A percentile compares a stretch with the other conserved stretches of the same genome.
Evolutionary conservation across 2,329 filamentous ascomycete genomes (phyloP).

Genomic region (Sporothrix humicola): DNA sequence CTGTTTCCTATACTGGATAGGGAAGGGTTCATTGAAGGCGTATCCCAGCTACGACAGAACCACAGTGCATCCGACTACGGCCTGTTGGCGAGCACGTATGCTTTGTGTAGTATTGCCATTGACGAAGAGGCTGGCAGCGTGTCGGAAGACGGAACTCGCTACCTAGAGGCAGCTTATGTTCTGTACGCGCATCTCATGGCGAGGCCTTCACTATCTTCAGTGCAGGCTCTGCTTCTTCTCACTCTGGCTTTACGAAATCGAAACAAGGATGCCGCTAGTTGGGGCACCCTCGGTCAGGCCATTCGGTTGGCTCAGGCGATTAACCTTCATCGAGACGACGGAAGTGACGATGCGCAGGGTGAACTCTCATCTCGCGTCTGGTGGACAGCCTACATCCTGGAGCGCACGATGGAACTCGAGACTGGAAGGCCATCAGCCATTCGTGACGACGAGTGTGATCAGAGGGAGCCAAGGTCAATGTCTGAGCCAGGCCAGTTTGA

Average conservation of each 20-base stretch:
- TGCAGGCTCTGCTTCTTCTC: constrained; percentile 32
- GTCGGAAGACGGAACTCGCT: background rate
- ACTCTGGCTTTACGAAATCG: constrained; percentile 30
- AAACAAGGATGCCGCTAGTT: constrained; percentile 34
- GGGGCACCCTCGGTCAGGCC: constrained; percentile 32
- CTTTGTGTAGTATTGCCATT: constrained; percentile 26
- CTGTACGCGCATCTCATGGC: constrained; percentile 32
- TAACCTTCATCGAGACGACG: constrained; percentile 17
- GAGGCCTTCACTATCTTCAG: background rate
- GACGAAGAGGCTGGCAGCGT: constrained; percentile 30
- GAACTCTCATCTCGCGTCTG: constrained; percentile 3
- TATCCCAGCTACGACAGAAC: background rate
- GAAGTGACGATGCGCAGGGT: background rate
- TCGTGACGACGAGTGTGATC: constrained; percentile 30
- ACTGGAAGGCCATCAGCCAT: constrained; percentile 32
- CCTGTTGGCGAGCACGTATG: constrained; percentile 25
- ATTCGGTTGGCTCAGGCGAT: constrained; percentile 32
- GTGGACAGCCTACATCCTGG: constrained; percentile 33
- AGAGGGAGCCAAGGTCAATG: background rate
- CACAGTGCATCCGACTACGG: background rate
- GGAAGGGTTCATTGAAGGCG: too few species aligned
- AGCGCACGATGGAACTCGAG: constrained; percentile 34
- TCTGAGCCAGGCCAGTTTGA: background rate
- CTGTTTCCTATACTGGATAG: constrained; percentile 20
- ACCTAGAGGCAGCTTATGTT: constrained; percentile 4